Conservation (phyloP, 2,329 filamentous ascomycete genomes). For the Aureobasidium musti region DNA sequence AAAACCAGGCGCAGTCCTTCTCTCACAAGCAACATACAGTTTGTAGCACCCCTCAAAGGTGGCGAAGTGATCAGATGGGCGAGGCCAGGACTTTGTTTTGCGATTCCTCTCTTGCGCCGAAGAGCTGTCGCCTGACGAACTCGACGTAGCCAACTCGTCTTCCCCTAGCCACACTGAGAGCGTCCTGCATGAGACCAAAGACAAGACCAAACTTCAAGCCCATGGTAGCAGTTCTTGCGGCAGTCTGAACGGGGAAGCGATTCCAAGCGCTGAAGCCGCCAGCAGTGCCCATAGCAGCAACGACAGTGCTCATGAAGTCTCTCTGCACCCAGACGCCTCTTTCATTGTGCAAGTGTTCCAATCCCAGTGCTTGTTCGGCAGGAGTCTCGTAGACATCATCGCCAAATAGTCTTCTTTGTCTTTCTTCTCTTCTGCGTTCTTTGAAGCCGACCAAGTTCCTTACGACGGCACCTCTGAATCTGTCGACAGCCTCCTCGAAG, state of each 20-base stretch:
- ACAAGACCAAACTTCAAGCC: slow-evolving; percentile 75
- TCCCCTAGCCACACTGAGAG: slow-evolving; percentile 67
- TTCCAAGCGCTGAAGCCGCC: slow-evolving; percentile 86
- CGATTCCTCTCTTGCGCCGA: slow-evolving; percentile 31
- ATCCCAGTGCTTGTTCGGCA: slow-evolving; percentile 36
- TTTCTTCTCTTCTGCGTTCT: slow-evolving; percentile 44
- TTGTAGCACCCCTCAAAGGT: not conserved
- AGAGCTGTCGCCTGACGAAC: slow-evolving; percentile 47
- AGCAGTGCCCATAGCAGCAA: slow-evolving; percentile 80
- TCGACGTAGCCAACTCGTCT: slow-evolving; percentile 74
- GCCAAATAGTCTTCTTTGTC: slow-evolving; percentile 36
- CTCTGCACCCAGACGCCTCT: slow-evolving; percentile 45
- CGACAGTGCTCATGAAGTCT: slow-evolving; percentile 78
- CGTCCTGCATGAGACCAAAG: slow-evolving; percentile 81
- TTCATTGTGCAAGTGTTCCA: slow-evolving; percentile 33
- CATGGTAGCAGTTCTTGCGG: slow-evolving; percentile 67
- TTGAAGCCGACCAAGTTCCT: slow-evolving; percentile 46
- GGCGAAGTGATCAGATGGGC: slow-evolving; percentile 1
- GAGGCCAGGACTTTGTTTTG: slow-evolving; percentile 2
- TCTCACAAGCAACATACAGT: not conserved
- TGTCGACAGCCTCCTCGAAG: slow-evolving; percentile 83
- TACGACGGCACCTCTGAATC: slow-evolving; percentile 65
- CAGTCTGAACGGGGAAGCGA: slow-evolving; percentile 69
- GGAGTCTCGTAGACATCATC: slow-evolving; percentile 38
- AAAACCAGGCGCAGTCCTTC: not conserved